Conservation (phyloP, 2,329 filamentous ascomycete species). For the Fusarium sp. region DNA sequence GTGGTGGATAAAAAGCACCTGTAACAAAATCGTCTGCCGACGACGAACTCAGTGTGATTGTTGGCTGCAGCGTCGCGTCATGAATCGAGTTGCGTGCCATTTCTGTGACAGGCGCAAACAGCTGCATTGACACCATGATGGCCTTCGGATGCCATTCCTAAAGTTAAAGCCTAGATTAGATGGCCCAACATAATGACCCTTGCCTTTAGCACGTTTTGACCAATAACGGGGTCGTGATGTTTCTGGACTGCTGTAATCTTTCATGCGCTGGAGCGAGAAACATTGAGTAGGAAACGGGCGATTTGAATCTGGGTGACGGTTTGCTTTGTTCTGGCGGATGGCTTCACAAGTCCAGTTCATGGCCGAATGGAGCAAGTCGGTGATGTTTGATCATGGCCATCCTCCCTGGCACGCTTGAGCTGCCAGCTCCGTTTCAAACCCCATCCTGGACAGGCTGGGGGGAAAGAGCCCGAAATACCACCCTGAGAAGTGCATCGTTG, state of each 20-base stretch:
- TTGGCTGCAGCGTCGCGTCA: not conserved
- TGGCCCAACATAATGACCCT: not conserved
- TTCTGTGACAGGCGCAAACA: constrained; percentile 4
- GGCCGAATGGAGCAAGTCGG: not conserved
- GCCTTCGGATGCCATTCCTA: constrained; percentile 12
- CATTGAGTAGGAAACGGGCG: not conserved
- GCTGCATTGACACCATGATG: constrained; percentile 18
- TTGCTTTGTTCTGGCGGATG: not conserved
- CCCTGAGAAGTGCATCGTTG: constrained; percentile 10
- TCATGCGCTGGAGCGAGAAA: not conserved
- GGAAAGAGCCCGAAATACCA: constrained; percentile 4
- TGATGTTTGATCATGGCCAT: not conserved
- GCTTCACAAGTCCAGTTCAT: not conserved
- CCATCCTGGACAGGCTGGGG: not conserved
- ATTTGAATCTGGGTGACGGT: not conserved
- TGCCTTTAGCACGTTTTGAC: not conserved
- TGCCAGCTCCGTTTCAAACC: not conserved
- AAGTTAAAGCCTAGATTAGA: constrained; percentile 12
- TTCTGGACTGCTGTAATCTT: not conserved
- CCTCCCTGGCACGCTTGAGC: not conserved
- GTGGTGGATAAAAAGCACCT: constrained; percentile 1
- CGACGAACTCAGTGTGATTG: not conserved
- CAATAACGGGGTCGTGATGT: not conserved
- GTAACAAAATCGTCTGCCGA: constrained; percentile 1
- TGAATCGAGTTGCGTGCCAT: constrained; percentile 7